Conservation (phyloP, 2,329 filamentous ascomycete species). For the Orbilia brochopaga region DNA sequence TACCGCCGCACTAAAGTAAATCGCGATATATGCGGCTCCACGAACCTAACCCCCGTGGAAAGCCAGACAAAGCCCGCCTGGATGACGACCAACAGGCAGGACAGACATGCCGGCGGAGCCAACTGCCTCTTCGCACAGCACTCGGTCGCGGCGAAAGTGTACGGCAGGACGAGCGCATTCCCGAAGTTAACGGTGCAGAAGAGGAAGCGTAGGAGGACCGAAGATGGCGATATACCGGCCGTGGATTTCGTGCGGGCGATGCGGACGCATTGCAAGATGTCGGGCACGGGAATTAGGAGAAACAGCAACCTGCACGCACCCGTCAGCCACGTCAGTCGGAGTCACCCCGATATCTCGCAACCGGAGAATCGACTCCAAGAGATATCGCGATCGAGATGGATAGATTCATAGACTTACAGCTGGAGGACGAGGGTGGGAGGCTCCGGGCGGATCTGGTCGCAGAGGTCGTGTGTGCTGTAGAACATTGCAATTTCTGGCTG, state of each 20-base stretch:
- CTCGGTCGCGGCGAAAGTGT: slow-evolving; percentile 40
- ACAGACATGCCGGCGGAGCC: slow-evolving; percentile 20
- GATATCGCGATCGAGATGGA: neutral
- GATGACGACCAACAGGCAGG: slow-evolving; percentile 32
- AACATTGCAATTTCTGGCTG: slow-evolving; percentile 41
- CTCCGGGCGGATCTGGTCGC: slow-evolving; percentile 42
- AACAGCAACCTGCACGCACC: slow-evolving; percentile 20
- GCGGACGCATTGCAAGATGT: slow-evolving; percentile 37
- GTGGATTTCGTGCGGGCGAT: slow-evolving; percentile 27
- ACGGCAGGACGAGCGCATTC: slow-evolving; percentile 44
- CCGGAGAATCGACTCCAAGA: too few species aligned
- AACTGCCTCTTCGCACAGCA: slow-evolving; percentile 22
- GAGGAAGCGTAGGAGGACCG: slow-evolving; percentile 33
- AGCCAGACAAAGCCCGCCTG: slow-evolving; percentile 30
- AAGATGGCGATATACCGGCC: slow-evolving; percentile 34
- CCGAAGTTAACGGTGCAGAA: slow-evolving; percentile 42
- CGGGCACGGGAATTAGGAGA: slow-evolving; percentile 35
- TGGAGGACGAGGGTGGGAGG: slow-evolving; percentile 18
- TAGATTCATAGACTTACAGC: slow-evolving; percentile 21
- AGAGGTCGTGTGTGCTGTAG: slow-evolving; percentile 43
- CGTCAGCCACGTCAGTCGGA: slow-evolving; percentile 14
- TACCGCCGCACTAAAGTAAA: too few species aligned
- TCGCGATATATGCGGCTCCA: neutral
- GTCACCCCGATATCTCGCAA: too few species aligned
- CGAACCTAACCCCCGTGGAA: slow-evolving; percentile 28